phyloP scores from a whole-genome alignment of 1,139 yeast genomes.

The Kurtzmaniella quercitrusa region DNA sequence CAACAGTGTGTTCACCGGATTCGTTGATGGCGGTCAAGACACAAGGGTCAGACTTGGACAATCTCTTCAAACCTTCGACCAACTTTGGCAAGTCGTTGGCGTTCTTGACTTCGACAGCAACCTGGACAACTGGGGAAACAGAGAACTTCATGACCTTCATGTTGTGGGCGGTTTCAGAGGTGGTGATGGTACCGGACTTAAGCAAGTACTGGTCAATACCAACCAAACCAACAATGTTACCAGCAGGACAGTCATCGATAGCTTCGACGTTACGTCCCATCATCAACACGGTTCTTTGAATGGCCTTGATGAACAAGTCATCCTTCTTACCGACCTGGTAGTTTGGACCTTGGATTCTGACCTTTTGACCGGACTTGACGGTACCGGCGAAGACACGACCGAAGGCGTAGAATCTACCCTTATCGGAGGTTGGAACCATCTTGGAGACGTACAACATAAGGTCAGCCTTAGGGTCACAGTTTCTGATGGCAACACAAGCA shows the following conservation, averaged over 20 bases:
- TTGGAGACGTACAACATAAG: slow-evolving; percentile 99
- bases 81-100: slow-evolving; percentile 99
- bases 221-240: slow-evolving; percentile 99
- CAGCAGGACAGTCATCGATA: slow-evolving; percentile 99
- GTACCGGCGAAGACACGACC: slow-evolving; percentile 99
- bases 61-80: slow-evolving; percentile 99
- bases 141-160: slow-evolving; percentile 99
- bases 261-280: slow-evolving; percentile 99
- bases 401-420: slow-evolving; percentile 99
- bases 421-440: slow-evolving; percentile 99
- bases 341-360: slow-evolving; percentile 99
- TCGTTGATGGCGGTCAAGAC: slow-evolving; percentile 82
- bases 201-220: slow-evolving; percentile 99
- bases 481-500: slow-evolving; percentile 86
- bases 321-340: slow-evolving; percentile 97
- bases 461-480: slow-evolving; percentile 98
- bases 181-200: slow-evolving; percentile 99
- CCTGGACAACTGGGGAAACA: slow-evolving; percentile 99
- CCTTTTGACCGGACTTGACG: slow-evolving; percentile 97
- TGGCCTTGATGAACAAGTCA: slow-evolving; percentile 93
- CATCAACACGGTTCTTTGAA: slow-evolving; percentile 99
- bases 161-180: slow-evolving; percentile 96
- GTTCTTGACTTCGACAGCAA: slow-evolving; percentile 99
- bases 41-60: slow-evolving; percentile 99
- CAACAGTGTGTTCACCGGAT: slow-evolving; percentile 99